These are phyloP conservation scores for Selenicereus undatus DNA, from an alignment of 148 eudicot species.

Conservation along the genomic window DNA sequence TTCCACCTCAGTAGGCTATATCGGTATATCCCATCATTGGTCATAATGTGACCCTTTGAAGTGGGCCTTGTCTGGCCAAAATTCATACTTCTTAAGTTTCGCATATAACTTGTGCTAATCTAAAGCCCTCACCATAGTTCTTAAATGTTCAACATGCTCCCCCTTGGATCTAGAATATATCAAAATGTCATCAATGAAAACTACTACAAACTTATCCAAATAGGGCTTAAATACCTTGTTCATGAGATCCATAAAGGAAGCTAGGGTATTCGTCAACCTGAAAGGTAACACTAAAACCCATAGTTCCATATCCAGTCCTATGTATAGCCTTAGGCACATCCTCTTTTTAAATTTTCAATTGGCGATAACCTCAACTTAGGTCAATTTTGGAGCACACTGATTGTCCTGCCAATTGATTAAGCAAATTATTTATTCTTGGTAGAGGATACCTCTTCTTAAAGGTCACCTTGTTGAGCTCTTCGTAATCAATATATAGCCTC, in stretches of 20 bases:
- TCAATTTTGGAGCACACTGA: not conserved
- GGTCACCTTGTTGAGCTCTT: not conserved
- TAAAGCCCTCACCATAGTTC: not conserved
- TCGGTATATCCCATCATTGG: not conserved
- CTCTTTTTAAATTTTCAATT: not conserved
- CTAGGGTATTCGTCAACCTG: too few species aligned
- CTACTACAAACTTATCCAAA: not conserved
- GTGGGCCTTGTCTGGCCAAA: too few species aligned
- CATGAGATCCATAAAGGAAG: too few species aligned
- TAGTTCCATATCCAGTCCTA: too few species aligned
- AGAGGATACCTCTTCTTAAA: not conserved
- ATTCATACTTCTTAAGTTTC: not conserved
- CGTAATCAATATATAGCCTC: not conserved
- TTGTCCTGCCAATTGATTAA: not conserved
- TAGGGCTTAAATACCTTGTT: too few species aligned
- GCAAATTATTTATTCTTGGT: not conserved
- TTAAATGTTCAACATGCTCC: not conserved
- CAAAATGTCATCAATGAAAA: not conserved
- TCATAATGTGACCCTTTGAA: not conserved
- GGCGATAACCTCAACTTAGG: not conserved
- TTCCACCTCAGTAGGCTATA: too few species aligned
- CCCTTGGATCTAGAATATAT: too few species aligned
- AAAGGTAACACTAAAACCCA: not conserved
- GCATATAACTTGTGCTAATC: not conserved
- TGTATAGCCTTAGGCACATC: too few species aligned